These are phyloP conservation scores for Colletotrichum sp. DNA, from an alignment of 2,329 filamentous ascomycete species.

Conservation along the genomic window DNA sequence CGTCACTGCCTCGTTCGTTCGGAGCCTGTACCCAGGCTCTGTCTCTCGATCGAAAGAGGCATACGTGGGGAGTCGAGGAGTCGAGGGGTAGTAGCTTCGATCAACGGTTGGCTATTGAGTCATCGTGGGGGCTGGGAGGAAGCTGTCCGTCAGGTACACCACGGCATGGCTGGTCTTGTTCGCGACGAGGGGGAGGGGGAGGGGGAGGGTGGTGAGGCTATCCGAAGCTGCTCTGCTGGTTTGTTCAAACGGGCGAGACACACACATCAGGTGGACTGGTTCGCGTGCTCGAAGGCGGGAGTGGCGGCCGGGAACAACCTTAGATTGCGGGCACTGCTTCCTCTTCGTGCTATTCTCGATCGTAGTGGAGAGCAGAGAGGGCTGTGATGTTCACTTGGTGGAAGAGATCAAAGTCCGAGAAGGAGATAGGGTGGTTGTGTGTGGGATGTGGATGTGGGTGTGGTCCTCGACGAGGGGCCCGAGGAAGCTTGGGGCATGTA, in stretches of 20 bases:
- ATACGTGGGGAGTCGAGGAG: background rate
- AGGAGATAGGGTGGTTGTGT: background rate
- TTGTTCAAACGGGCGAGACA: background rate
- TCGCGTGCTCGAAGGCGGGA: background rate
- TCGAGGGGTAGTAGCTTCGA: background rate
- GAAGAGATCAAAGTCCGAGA: background rate
- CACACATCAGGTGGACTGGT: background rate
- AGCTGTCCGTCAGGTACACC: background rate
- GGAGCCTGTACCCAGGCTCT: background rate
- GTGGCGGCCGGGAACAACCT: constrained; percentile 15
- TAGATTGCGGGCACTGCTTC: background rate
- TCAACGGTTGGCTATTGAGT: background rate
- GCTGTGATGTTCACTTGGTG: background rate
- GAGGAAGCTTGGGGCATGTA: background rate
- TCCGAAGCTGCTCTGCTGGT: background rate
- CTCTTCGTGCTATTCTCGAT: background rate
- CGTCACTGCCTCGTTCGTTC: background rate
- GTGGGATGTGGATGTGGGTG: background rate
- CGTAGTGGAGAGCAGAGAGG: background rate
- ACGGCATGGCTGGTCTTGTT: background rate
- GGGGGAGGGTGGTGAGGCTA: background rate
- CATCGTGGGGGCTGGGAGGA: background rate
- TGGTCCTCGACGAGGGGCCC: background rate
- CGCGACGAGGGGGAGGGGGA: background rate
- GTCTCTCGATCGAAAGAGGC: background rate